Base-by-base conservation (phyloP, 208 protist genomes). In the Plasmodiophora brassicae region DNA sequence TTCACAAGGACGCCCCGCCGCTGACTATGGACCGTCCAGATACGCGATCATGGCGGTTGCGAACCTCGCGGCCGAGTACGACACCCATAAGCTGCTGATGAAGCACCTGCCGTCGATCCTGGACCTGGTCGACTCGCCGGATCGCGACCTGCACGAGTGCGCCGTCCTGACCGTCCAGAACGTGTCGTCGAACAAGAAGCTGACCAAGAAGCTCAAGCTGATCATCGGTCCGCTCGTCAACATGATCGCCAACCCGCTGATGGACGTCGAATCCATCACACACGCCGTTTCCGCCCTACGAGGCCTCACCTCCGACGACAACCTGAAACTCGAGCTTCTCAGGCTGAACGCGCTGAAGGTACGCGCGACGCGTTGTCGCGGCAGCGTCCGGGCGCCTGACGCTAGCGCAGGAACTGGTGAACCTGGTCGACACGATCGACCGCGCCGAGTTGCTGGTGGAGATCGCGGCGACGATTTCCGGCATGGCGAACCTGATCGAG, bases 121-220 rank as follows among this genome's bases (percentile, higher is more conserved):
- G 65, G 65, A 78, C n/a, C n/a, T 78, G 65, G n/a, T 78, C 65
- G 65, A 78, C 41, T 78, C 65, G 5, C n/a, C 65, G n/a, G 65
- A 78, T 38, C 65, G 65, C 14, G 65, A 78, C n/a, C 65, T 78
- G 65, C 65, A 78, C n/a, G 65, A 78, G 41, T 78, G 65, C 41
- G 65, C 65, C 14, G 65, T 78, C n/a, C 65, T 78, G n/a, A 78
- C 65, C 65, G 65, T 78, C 65, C 65, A 78, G 65, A 78, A 78
- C 41, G 65, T 78, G 5, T 78, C 65, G 14, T 78, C 65, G n/a
- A 78, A 78, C n/a, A 78, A 78, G 65, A 78, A 78, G n/a, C n/a
- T 78, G 65, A 78, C 65, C 10, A 78, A 78, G 65, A 78, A 78
- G 65, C 65, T 78, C 14, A 78, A 78, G n/a, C 10, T 78, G 14